A percentile compares a stretch with the other conserved stretches of the same genome.
Conservation (phyloP, 257 asterid species). For the Lantana camara region DNA sequence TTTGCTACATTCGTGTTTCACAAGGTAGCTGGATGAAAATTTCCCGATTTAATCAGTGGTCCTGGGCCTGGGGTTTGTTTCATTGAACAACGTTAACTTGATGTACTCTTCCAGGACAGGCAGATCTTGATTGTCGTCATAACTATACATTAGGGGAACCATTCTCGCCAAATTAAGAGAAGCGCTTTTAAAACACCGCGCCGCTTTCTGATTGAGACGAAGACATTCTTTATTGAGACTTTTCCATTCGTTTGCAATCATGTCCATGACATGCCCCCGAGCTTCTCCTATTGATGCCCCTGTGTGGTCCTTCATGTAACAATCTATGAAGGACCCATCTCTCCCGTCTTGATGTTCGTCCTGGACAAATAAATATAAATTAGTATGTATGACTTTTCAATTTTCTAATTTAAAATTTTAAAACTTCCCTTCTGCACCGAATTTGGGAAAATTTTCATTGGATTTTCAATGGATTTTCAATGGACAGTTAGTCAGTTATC, state of each 20-base stretch:
- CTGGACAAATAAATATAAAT: neutral
- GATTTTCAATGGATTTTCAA: too few relatives aligned
- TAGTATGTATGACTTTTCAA: too few relatives aligned
- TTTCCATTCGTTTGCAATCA: conserved; percentile 26
- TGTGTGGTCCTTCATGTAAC: conserved; percentile 17
- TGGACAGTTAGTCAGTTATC: too few relatives aligned
- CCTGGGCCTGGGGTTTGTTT: too few relatives aligned
- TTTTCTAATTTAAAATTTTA: too few relatives aligned
- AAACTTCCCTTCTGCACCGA: too few relatives aligned
- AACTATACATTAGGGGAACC: conserved; percentile 37
- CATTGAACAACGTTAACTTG: conserved; percentile 15
- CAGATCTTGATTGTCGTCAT: conserved; percentile 25
- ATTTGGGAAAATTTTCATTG: too few relatives aligned
- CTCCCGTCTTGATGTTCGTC: conserved; percentile 35
- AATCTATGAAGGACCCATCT: conserved; percentile 30
- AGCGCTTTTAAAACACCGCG: conserved; percentile 23
- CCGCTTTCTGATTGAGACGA: neutral
- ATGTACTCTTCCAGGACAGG: conserved; percentile 24
- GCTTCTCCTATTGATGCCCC: neutral
- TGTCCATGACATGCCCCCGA: neutral
- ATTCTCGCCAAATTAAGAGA: conserved; percentile 34
- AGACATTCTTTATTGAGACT: conserved; percentile 25
- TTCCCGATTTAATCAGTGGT: too few relatives aligned
- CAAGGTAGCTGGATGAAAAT: too few relatives aligned
- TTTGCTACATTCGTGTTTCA: too few relatives aligned